Evolutionary conservation across 2,329 filamentous ascomycete species (phyloP), one percentile per base, ranked within the genome.

Genomic region (Arthrobotrys entomopaga): DNA sequence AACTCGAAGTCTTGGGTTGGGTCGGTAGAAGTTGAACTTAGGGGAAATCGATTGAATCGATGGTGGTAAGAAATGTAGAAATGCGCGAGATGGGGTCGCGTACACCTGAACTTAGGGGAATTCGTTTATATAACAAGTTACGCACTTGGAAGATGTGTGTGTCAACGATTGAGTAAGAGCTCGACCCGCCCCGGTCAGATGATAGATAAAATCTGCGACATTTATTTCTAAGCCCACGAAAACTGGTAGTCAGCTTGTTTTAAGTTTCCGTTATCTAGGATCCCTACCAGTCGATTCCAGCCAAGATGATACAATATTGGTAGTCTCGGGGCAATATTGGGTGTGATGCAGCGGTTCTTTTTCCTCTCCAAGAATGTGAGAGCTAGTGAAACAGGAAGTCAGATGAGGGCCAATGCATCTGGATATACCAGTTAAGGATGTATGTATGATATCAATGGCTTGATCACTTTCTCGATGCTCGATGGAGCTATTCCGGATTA

Each of bases 151-250:
- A 65, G 67, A 73, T 73, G 61, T 66, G 69, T 73, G 61, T 73
- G 69, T 73, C 69, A 73, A 61, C 29, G 69, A 66, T 73, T 66
- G 24, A 60, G 69, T 73, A 73, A 73, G 69, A 73, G 69, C 69
- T 73, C 69, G 54, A 59, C 61, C 24, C 46, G 29, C 54, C 48
- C 22, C 43, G 60, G 67, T 72, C 67, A 72, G 67, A 72, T 65
- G 67, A 72, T 65, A 65, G 67, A 57, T 58, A 52, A n/a, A 43
- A 40, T 15, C 40, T 56, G 64, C 53, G 50, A 69, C 48, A 40
- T 59, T 61, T 53, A 29, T 16, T 60, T 52, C 29, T 34, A n/a
- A n/a, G 29, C 6, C 29, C 29, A 34, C 29, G 29, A 34, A 34
- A 34, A 34, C 29, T n/a, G n/a, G n/a, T n/a, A n/a, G n/a, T n/a